Percentiles rank a stretch among this genome's conserved stretches.
Conservation (phyloP, 805 yeast species). For the Tetrapisispora arboricola region DNA sequence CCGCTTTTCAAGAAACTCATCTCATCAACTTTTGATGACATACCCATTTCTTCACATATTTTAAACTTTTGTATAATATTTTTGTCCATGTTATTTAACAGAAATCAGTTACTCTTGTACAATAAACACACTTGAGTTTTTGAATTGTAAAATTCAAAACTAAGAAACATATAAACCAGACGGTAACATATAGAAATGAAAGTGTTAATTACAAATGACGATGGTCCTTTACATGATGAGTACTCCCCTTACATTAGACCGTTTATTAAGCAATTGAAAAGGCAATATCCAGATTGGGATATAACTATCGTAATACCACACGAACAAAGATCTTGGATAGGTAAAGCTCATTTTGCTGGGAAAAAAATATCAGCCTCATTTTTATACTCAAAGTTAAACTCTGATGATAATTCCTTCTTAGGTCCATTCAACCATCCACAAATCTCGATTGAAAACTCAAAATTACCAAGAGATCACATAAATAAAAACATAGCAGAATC, state of each 20-base stretch:
- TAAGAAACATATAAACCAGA: too few species aligned
- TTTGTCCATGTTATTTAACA: too few species aligned
- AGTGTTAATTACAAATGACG: constrained; percentile 75
- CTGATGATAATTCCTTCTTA: constrained; percentile 41
- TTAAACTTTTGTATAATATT: too few species aligned
- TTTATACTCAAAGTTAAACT: constrained; percentile 44
- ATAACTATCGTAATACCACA: constrained; percentile 74
- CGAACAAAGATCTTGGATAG: constrained; percentile 89
- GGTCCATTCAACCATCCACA: constrained; percentile 62
- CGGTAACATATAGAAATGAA: constrained; percentile 39
- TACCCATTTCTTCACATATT: too few species aligned
- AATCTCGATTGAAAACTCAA: constrained; percentile 22
- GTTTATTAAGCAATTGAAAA: constrained; percentile 57
- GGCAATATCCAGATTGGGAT: constrained; percentile 65
- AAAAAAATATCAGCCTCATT: constrained; percentile 49
- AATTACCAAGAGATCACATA: constrained; percentile 15
- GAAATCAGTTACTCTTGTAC: too few species aligned
- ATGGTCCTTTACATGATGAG: constrained; percentile 79
- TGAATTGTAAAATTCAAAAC: too few species aligned
- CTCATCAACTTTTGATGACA: too few species aligned
- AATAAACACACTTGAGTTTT: too few species aligned
- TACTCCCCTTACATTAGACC: constrained; percentile 80
- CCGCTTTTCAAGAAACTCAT: too few species aligned
- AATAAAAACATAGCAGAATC: constrained; percentile 7
- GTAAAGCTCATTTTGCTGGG: constrained; percentile 92